Evolutionary conservation across 441 rosid species (phyloP).

Genomic region (Adansonia gregorii): DNA sequence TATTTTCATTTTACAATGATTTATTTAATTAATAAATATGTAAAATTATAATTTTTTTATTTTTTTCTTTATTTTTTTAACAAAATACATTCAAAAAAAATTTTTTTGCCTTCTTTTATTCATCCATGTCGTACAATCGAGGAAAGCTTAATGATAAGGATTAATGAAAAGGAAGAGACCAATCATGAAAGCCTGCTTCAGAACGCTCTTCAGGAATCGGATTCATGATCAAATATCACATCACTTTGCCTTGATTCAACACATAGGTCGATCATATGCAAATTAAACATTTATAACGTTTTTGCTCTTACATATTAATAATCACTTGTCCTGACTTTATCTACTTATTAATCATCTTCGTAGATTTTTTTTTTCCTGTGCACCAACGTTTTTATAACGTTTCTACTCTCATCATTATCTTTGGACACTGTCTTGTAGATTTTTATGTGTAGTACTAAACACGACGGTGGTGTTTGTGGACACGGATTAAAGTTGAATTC

Average conservation of each 20-base stretch:
- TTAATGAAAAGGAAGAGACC: neutral
- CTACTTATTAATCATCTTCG: neutral
- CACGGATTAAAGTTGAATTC: too few relatives aligned
- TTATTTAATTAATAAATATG: too few relatives aligned
- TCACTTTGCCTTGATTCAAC: too few relatives aligned
- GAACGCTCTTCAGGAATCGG: neutral
- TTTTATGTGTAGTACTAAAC: neutral
- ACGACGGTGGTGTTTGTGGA: too few relatives aligned
- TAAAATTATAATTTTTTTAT: too few relatives aligned
- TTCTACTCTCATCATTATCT: neutral
- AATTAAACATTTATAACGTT: neutral
- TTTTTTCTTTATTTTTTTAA: too few relatives aligned
- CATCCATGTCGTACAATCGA: too few relatives aligned
- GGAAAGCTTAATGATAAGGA: too few relatives aligned
- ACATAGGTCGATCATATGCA: neutral
- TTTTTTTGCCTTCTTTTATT: too few relatives aligned
- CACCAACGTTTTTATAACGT: neutral
- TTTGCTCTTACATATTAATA: neutral
- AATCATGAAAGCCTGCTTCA: neutral
- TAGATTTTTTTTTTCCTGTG: neutral
- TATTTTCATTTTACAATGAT: too few relatives aligned
- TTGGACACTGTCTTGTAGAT: neutral
- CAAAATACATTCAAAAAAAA: too few relatives aligned
- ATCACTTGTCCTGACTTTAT: neutral
- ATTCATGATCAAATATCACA: neutral